These are phyloP conservation scores for Colletotrichum kahawae DNA, from an alignment of 2,329 filamentous ascomycete genomes.

Conservation along the genomic window DNA sequence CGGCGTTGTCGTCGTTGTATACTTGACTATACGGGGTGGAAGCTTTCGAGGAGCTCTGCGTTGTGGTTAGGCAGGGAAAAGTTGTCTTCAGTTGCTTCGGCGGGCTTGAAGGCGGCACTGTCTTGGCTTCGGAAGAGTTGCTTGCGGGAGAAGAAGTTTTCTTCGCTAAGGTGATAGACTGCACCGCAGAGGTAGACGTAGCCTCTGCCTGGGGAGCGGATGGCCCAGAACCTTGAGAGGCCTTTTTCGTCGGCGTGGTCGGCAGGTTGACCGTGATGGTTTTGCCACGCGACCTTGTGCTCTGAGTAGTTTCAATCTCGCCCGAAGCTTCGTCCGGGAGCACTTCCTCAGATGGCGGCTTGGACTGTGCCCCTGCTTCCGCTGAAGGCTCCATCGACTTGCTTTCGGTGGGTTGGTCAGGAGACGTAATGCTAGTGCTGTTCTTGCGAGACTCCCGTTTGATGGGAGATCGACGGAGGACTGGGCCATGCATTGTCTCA, in stretches of 20 bases:
- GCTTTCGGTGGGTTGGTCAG: not conserved
- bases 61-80: not conserved
- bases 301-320: not conserved
- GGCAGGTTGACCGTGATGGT: conserved; percentile 10
- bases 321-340: conserved; percentile 19
- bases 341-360: conserved; percentile 33
- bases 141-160: not conserved
- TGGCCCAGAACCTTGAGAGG: not conserved
- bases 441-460: not conserved
- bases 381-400: not conserved
- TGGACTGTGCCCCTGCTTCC: conserved; percentile 27
- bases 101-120: not conserved
- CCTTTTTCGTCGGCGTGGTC: not conserved
- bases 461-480: conserved; percentile 6
- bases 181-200: not conserved
- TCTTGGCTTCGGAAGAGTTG: not conserved
- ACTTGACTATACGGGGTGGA: not conserved
- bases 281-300: not conserved
- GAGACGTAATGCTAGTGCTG: not conserved
- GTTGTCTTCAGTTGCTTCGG: not conserved
- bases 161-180: not conserved
- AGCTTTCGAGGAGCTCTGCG: not conserved
- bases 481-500: conserved; percentile 8
- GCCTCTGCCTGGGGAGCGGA: not conserved
- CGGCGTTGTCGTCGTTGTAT: not conserved